Evolutionary conservation across 2,329 filamentous ascomycete genomes (phyloP).

Genomic region (Cercospora nicotianae): DNA sequence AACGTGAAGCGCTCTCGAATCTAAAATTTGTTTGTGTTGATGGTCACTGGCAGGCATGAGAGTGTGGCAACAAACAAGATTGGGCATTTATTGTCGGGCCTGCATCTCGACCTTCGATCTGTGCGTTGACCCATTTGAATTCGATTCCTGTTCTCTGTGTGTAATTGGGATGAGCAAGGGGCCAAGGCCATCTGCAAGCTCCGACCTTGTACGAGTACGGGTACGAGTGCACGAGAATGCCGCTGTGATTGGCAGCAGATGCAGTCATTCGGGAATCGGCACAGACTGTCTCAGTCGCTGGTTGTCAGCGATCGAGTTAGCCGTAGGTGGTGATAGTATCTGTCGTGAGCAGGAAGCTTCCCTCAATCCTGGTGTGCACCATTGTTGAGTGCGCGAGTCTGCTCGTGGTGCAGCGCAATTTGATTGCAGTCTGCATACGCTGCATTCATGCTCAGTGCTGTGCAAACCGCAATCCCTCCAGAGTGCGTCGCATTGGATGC

Average conservation of each 20-base stretch:
- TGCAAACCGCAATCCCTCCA: background rate
- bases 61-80: slow-evolving; percentile 23
- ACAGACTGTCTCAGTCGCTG: background rate
- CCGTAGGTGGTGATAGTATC: background rate
- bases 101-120: background rate
- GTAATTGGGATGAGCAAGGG: slow-evolving; percentile 6
- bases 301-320: background rate
- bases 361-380: background rate
- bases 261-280: background rate
- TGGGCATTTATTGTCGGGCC: background rate
- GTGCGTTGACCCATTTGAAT: background rate
- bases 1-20: slow-evolving; percentile 12
- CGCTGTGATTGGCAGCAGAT: background rate
- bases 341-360: background rate
- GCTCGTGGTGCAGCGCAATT: background rate
- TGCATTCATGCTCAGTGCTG: background rate
- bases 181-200: background rate
- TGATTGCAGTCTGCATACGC: background rate
- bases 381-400: background rate
- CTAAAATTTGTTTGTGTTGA: slow-evolving; percentile 30
- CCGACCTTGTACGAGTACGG: background rate
- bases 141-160: background rate
- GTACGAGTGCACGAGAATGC: background rate
- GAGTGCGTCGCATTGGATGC: no score
- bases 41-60: slow-evolving; percentile 26